These are phyloP conservation scores for Wickerhamomyces sp. DNA, from an alignment of 1,139 yeast species.

Conservation along the genomic window DNA sequence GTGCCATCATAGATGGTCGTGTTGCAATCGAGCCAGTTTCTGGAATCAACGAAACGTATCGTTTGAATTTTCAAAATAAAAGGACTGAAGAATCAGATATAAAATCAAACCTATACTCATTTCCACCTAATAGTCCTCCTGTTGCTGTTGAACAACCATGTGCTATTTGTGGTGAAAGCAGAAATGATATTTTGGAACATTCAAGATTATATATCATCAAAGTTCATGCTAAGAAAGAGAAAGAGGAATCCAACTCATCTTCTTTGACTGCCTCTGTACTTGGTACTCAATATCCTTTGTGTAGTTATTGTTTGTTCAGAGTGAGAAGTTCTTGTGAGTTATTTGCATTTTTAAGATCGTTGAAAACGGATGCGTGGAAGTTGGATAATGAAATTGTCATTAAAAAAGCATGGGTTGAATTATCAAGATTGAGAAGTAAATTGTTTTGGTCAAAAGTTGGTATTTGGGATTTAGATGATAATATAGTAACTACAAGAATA, in stretches of 20 bases:
- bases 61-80: slow-evolving; percentile 19
- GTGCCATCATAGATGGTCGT: slow-evolving; percentile 70
- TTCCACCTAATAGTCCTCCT: slow-evolving; percentile 48
- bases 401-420: slow-evolving; percentile 53
- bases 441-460: slow-evolving; percentile 88
- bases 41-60: slow-evolving; percentile 69
- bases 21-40: slow-evolving; percentile 84
- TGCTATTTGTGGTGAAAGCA: slow-evolving; percentile 73
- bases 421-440: slow-evolving; percentile 49
- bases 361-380: slow-evolving; percentile 48
- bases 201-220: slow-evolving; percentile 72
- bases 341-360: slow-evolving; percentile 64
- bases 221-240: slow-evolving; percentile 26
- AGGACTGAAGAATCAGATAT: slow-evolving; percentile 13
- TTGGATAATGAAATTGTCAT: slow-evolving; percentile 35
- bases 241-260: slow-evolving; percentile 7
- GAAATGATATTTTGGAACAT: slow-evolving; percentile 67
- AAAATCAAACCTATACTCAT: slow-evolving; percentile 32
- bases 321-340: slow-evolving; percentile 77
- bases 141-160: slow-evolving; percentile 75
- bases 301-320: slow-evolving; percentile 76
- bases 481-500: slow-evolving; percentile 27
- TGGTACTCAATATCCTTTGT: slow-evolving; percentile 56
- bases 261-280: slow-evolving; percentile 10
- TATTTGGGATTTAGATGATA: slow-evolving; percentile 32